Base-by-base conservation (phyloP, 805 yeast genomes). In the Blastobotrys muscicola region DNA sequence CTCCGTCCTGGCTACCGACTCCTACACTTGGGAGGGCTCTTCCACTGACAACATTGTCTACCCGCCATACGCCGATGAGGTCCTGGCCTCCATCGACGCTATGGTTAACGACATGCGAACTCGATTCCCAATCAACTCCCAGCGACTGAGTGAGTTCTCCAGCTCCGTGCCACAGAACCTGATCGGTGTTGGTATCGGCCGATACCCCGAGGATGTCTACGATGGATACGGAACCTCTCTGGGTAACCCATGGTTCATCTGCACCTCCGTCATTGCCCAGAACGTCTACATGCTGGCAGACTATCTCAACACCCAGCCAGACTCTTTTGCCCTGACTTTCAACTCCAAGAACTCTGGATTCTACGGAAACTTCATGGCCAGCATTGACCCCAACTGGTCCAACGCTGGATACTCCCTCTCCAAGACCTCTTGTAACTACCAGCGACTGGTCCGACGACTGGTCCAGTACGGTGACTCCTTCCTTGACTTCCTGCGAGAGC, bases 231-330 rank as follows among this genome's bases (percentile, higher is more conserved):
- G 77, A 0, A 67, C 73, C 0, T 69, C 80, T 29, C 85, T 80
- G 53, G 97, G 96, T 2, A 87, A 89, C 56, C 97, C 97, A 4
- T 89, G 97, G 97, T 86, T 87, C 57, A 73, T 89, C 45, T 58
- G 65, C 32, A 66, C 69, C 1, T 54, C 66, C 3, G 47, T 63
- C 11, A 58, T 64, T 8, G 62, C 68, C 1, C 59, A 66, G 34
- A 48, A 47, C 13, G 33, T 63, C 34, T 63, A 59, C 42, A 42
- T 46, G 6, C 43, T 62, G 8, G 65, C 60, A 1, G 53, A 52
- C 38, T 47, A 59, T 50, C 50, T 62, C 12, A 33, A 30, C 13
- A 33, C 49, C 4, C 43, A 48, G 16, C 47, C 47, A 1, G 43
- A 40, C 3, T 47, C 39, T 2, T 54, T 43, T 38, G 44, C 30